Evolutionary conservation across 257 asterid species (phyloP).

Genomic region (Lycium ferocissimum): DNA sequence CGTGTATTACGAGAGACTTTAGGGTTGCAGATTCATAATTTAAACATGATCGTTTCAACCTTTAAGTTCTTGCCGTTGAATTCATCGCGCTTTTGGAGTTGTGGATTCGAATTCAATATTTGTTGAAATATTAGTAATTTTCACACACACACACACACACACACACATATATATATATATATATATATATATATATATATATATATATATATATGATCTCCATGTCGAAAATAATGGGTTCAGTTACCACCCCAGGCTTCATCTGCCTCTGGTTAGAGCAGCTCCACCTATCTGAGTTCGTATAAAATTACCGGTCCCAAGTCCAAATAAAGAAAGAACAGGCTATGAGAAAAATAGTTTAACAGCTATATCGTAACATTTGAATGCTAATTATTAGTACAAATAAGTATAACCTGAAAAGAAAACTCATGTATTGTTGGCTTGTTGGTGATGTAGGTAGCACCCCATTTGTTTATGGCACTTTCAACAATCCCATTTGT

Average conservation of each 20-base stretch:
- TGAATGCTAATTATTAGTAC: not conserved
- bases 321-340: not conserved
- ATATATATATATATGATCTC: too few species aligned
- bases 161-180: too few species aligned
- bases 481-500: constrained; percentile 38
- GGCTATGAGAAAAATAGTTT: not conserved
- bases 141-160: too few species aligned
- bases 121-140: too few species aligned
- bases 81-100: too few species aligned
- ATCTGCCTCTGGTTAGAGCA: too few species aligned
- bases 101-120: not conserved
- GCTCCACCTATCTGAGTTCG: not conserved
- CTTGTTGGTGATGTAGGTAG: constrained; percentile 32
- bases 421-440: constrained; percentile 3
- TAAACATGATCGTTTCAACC: too few species aligned
- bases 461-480: constrained; percentile 37
- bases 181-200: too few species aligned
- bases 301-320: not conserved
- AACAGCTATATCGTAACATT: not conserved
- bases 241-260: not conserved
- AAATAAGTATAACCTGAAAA: not conserved
- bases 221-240: not conserved
- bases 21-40: too few species aligned
- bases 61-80: too few species aligned
- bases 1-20: too few species aligned